These are phyloP conservation scores for Neobulgaria alba DNA, from an alignment of 2,329 filamentous ascomycete species.

Conservation along the genomic window DNA sequence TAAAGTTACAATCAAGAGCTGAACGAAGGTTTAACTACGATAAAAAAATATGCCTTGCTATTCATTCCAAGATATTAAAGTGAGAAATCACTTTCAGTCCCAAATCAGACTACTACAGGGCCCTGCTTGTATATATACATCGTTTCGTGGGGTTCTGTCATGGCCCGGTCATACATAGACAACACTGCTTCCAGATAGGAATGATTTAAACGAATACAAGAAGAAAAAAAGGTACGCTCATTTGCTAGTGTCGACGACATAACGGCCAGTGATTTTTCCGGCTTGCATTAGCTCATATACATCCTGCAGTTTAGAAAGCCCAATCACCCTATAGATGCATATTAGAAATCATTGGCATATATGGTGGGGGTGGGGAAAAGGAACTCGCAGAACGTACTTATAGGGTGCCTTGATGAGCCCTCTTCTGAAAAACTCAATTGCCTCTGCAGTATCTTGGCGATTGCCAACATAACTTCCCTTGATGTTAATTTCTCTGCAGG, in stretches of 20 bases:
- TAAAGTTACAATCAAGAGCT: too few relatives aligned
- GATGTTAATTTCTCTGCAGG: slow-evolving; percentile 72
- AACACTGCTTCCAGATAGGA: background rate
- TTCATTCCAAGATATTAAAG: too few relatives aligned
- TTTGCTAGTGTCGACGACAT: slow-evolving; percentile 67
- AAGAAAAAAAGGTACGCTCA: slow-evolving; percentile 31
- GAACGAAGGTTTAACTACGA: too few relatives aligned
- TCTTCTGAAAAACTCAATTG: slow-evolving; percentile 78
- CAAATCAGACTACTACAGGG: background rate
- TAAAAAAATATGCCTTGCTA: too few relatives aligned
- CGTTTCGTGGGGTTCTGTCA: background rate
- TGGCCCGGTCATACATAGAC: background rate
- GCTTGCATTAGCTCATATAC: slow-evolving; percentile 51
- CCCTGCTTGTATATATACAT: background rate
- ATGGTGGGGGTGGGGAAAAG: background rate
- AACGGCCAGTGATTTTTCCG: slow-evolving; percentile 67
- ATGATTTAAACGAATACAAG: background rate
- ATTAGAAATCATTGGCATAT: too few relatives aligned
- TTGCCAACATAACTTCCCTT: slow-evolving; percentile 92
- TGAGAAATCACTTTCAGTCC: too few relatives aligned
- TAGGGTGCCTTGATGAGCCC: slow-evolving; percentile 76
- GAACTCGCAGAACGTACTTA: slow-evolving; percentile 51
- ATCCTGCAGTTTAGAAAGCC: slow-evolving; percentile 67
- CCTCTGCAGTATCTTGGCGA: slow-evolving; percentile 78
- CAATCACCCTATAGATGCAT: slow-evolving; percentile 37